Evolutionary conservation across 441 rosid species (phyloP).

Genomic region (Aquilaria agallochum): DNA sequence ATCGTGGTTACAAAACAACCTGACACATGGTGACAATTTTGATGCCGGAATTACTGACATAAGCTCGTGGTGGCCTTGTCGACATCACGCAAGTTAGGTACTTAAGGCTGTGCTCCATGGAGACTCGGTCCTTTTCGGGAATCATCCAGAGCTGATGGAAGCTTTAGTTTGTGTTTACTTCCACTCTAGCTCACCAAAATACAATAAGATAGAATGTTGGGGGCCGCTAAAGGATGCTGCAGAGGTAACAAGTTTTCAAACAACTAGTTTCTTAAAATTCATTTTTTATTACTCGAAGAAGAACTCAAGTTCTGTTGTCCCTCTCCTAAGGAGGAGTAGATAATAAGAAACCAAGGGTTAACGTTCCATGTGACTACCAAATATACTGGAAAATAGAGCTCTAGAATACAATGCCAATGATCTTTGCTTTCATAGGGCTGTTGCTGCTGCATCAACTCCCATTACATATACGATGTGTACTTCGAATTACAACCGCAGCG

Average conservation of each 20-base stretch:
- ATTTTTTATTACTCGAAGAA: no score
- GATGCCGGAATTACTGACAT: neutral
- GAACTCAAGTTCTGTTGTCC: no score
- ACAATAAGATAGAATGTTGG: conserved; percentile 77
- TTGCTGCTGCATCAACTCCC: no score
- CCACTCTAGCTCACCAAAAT: conserved; percentile 63
- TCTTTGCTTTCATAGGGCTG: no score
- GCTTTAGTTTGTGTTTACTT: conserved; percentile 75
- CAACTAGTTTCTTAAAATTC: neutral
- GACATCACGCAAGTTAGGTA: conserved; percentile 37
- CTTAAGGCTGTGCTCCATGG: conserved; percentile 69
- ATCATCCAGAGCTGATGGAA: conserved; percentile 66
- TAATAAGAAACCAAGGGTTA: no score
- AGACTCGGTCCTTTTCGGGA: conserved; percentile 55
- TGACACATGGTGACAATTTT: neutral
- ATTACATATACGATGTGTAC: no score
- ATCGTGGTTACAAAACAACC: neutral
- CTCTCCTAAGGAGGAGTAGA: no score
- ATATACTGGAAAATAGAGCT: no score
- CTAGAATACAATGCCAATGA: no score
- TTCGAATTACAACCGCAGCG: no score
- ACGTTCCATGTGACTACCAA: no score
- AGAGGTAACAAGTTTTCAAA: conserved; percentile 32
- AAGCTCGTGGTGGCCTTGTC: conserved; percentile 1
- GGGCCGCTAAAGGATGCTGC: conserved; percentile 78